Evolutionary conservation across 805 yeast species (phyloP).

Genomic region (Lachancea sp.): DNA sequence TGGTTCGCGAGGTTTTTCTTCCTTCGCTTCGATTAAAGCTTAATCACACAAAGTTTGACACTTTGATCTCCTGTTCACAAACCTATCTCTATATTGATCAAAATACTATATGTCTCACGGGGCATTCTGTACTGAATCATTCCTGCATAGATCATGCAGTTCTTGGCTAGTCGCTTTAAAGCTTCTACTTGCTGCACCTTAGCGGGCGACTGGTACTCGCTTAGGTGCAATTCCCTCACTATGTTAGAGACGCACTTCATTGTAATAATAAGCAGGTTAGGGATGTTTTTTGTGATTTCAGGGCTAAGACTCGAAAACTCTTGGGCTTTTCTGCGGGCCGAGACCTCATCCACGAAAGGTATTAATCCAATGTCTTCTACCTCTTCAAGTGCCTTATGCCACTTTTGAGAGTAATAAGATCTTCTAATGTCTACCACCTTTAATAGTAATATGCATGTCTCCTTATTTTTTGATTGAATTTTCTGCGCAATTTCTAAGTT

Average conservation of each 20-base stretch:
- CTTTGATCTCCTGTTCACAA: slow-evolving; percentile 13
- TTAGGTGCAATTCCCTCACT: slow-evolving; percentile 37
- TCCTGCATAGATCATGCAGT: slow-evolving; percentile 92
- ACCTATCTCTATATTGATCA: slow-evolving; percentile 55
- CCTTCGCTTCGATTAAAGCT: too few relatives aligned
- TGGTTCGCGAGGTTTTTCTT: background rate
- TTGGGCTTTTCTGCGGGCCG: slow-evolving; percentile 62
- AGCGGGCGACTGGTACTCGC: slow-evolving; percentile 39
- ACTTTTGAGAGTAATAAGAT: slow-evolving; percentile 47
- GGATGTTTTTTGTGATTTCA: slow-evolving; percentile 68
- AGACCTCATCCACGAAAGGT: slow-evolving; percentile 54
- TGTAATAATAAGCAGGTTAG: slow-evolving; percentile 69
- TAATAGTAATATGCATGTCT: slow-evolving; percentile 59
- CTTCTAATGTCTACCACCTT: slow-evolving; percentile 64
- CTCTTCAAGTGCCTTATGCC: slow-evolving; percentile 49
- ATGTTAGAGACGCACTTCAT: slow-evolving; percentile 70
- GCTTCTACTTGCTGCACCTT: slow-evolving; percentile 50
- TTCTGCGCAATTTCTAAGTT: slow-evolving; percentile 55
- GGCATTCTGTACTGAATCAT: slow-evolving; percentile 93
- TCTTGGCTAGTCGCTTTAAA: slow-evolving; percentile 61
- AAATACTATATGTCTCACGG: slow-evolving; percentile 63
- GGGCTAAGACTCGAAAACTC: slow-evolving; percentile 61
- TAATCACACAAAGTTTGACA: too few relatives aligned
- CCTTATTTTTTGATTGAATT: slow-evolving; percentile 49
- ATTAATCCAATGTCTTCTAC: slow-evolving; percentile 58